Percentiles rank a stretch among this genome's conserved stretches.
phyloP scores from a whole-genome alignment of 2,329 filamentous ascomycete species.

The Apiospora koreana region DNA sequence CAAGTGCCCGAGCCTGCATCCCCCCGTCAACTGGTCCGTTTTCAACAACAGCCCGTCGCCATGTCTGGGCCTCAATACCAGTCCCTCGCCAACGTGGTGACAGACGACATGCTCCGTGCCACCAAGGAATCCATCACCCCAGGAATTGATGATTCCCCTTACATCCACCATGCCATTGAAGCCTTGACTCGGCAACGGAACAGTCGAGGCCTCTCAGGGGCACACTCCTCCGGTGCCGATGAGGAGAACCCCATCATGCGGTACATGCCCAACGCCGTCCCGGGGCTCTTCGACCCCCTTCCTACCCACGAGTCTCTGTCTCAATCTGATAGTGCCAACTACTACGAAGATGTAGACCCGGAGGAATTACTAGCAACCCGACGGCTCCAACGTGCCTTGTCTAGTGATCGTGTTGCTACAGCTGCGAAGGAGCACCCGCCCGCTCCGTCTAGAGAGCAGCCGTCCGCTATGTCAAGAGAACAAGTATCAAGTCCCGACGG shows the following conservation, averaged over 20 bases:
- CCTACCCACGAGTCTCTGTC: conserved; percentile 2
- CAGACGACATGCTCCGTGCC: conserved; percentile 52
- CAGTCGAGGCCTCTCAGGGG: conserved; percentile 35
- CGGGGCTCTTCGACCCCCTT: conserved; percentile 20
- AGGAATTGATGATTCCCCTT: conserved; percentile 80
- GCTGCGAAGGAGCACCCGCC: not conserved
- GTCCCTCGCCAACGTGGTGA: conserved; percentile 38
- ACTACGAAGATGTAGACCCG: conserved; percentile 1
- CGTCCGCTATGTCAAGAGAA: not conserved
- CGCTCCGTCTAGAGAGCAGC: conserved; percentile 6
- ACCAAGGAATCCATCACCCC: conserved; percentile 63
- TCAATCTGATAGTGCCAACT: conserved; percentile 3
- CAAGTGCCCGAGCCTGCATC: conserved; percentile 23
- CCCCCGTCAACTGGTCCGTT: conserved; percentile 32
- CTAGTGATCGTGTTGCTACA: not conserved
- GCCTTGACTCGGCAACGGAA: conserved; percentile 78
- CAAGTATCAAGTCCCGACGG: not conserved
- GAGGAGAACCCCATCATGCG: conserved; percentile 20
- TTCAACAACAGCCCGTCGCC: conserved; percentile 41
- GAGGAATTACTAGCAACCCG: conserved; percentile 14
- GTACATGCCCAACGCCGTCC: conserved; percentile 22
- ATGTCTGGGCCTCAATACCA: conserved; percentile 34
- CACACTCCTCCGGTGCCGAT: conserved; percentile 21
- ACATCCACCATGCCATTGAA: conserved; percentile 87
- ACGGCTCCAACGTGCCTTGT: conserved; percentile 7